Evolutionary conservation across 1,139 yeast genomes (phyloP).

Genomic region (Saccharomycopsis phalli): DNA sequence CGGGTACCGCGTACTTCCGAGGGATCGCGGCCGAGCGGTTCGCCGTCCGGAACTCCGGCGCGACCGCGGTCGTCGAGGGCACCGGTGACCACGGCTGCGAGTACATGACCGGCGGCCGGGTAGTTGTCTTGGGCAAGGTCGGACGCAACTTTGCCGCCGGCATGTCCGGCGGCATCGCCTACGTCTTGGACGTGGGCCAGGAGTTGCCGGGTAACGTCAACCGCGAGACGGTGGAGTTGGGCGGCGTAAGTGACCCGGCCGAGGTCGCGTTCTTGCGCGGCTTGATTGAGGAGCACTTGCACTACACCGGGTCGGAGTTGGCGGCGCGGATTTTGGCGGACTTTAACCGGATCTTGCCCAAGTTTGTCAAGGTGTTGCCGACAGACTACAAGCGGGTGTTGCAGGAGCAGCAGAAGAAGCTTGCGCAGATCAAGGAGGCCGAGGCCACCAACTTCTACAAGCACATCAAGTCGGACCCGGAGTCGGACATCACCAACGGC

Average conservation of each 20-base stretch:
- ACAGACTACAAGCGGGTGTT: constrained; percentile 84
- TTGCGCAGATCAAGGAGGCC: constrained; percentile 37
- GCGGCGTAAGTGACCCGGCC: constrained; percentile 70
- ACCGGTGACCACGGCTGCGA: constrained; percentile 99
- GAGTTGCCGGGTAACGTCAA: constrained; percentile 80
- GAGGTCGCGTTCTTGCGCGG: constrained; percentile 95
- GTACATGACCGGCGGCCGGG: constrained; percentile 99
- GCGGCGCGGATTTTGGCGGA: constrained; percentile 77
- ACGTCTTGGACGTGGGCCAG: constrained; percentile 87
- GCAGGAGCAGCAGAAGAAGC: constrained; percentile 55
- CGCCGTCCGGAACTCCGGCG: constrained; percentile 98
- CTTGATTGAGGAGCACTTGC: constrained; percentile 89
- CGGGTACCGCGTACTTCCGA: constrained; percentile 87
- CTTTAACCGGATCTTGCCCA: constrained; percentile 80
- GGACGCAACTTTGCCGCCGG: constrained; percentile 98
- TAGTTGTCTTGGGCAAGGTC: constrained; percentile 81
- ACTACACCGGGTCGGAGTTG: constrained; percentile 85
- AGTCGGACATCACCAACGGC: constrained; percentile 82
- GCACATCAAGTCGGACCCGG: constrained; percentile 70
- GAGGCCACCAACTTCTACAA: constrained; percentile 51
- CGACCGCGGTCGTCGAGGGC: constrained; percentile 93
- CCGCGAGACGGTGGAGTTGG: constrained; percentile 71
- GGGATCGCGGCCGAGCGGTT: constrained; percentile 99
- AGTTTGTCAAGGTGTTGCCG: constrained; percentile 92
- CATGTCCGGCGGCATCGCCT: constrained; percentile 99